phyloP scores from a whole-genome alignment of 371 early-diverging fungal genomes.

The Furculomyces boomerangus region DNA sequence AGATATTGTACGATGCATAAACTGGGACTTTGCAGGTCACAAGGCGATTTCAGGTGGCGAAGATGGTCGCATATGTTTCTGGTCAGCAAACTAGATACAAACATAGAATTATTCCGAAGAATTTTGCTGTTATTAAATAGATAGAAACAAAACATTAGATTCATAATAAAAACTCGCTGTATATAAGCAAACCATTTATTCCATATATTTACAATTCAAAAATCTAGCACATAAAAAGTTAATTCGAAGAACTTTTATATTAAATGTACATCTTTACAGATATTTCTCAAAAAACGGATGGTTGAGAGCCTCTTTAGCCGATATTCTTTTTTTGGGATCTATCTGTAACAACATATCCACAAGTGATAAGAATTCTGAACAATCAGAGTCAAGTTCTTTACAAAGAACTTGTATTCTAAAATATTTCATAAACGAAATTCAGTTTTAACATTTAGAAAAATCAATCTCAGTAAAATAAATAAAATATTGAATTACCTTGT shows the following conservation, averaged over 20 bases:
- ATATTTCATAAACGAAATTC: not conserved
- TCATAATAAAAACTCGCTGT: no score
- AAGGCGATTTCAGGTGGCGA: constrained; percentile 55
- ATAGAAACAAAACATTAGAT: no score
- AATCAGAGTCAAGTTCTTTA: constrained; percentile 7
- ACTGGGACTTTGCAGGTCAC: constrained; percentile 35
- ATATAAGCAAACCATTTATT: no score
- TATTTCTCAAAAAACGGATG: constrained; percentile 71
- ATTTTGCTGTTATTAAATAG: no score
- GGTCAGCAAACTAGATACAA: constrained; percentile 26
- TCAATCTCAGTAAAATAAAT: not conserved
- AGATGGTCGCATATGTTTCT: constrained; percentile 47
- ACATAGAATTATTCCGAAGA: not conserved
- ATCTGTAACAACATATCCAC: constrained; percentile 67
- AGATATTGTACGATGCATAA: constrained; percentile 49
- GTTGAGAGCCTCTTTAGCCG: constrained; percentile 65
- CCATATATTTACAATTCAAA: no score
- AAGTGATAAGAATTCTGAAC: constrained; percentile 39
- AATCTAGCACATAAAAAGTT: no score
- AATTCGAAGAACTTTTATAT: no score
- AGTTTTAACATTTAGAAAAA: not conserved
- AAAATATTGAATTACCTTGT: no score
- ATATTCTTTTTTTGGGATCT: constrained; percentile 76
- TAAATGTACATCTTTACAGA: not conserved
- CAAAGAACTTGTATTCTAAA: not conserved